Evolutionary conservation across 306 rosid species (phyloP), one percentile per base, ranked within the genome.

Genomic region (Cicer judaicum): DNA sequence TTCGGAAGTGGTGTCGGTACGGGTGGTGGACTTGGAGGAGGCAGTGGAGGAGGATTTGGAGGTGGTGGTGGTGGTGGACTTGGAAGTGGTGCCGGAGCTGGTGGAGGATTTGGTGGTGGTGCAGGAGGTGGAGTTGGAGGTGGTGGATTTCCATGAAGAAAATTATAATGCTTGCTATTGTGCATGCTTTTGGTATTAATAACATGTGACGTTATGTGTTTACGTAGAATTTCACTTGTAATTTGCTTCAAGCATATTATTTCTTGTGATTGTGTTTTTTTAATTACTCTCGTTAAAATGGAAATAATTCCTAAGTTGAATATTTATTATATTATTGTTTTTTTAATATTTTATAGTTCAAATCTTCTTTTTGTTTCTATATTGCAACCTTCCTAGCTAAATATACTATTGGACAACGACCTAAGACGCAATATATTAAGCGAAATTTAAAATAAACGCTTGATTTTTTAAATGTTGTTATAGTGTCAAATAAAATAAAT

Each of bases 21-120:
- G 5, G 84, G 86, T 24, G 80, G 83, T 10, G 86, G 86, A 41
- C 75, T 68, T 10, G 86, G 86, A 69, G 86, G 83, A 13, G 86
- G 87, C 13, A 84, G 87, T n/a, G 87, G 87, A 10, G 87, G 87
- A 66, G 87, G 87, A 8, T 72, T 79, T 6, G 87, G 87, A 2
- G 81, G 84, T 0, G 85, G 85, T 5, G 79, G 69, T 1, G 84
- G 84, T 0, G 78, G 81, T 0, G 87, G 87, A 59, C 70, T 79
- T 0, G 87, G 82, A 0, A 79, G 91, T 9, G 88, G 89, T 7
- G 89, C 80, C 2, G 90, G 92, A 7, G 87, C 83, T 6, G 92
- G 92, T 8, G 90, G 86, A 41, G 93, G 93, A 7, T 80, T 82
- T 8, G 92, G 92, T 7, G 85, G 84, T 5, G 87, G 91, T 16